Percentiles rank a stretch among this genome's conserved stretches.
Evolutionary conservation across 768 basidiomycete genomes (phyloP).

Genomic region (Leccinum ochraceum): DNA sequence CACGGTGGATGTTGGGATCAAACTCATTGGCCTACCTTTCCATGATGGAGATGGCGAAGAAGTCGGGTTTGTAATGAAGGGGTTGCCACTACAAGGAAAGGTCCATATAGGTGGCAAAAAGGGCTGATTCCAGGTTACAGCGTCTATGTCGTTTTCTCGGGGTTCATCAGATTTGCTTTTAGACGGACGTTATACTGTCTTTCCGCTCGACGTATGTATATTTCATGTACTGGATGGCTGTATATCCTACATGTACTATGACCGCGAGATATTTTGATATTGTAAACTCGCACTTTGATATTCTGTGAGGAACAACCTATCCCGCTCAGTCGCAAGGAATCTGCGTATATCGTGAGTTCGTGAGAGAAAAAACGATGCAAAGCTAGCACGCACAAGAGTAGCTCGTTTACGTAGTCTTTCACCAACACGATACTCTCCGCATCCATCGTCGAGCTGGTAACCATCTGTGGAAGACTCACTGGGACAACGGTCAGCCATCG

Average conservation of each 20-base stretch:
- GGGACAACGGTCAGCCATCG: constrained; percentile 10
- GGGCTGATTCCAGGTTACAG: constrained; percentile 3
- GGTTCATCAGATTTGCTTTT: background rate
- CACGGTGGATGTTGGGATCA: constrained; percentile 57
- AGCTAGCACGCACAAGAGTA: constrained; percentile 64
- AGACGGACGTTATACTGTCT: constrained; percentile 4
- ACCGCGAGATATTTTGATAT: constrained; percentile 83
- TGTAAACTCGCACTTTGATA: constrained; percentile 75
- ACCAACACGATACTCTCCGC: constrained; percentile 80
- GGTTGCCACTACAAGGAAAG: constrained; percentile 66
- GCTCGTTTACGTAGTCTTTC: constrained; percentile 86
- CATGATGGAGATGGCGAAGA: constrained; percentile 38
- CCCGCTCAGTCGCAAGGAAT: constrained; percentile 77
- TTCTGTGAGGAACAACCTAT: constrained; percentile 70
- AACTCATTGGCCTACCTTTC: constrained; percentile 62
- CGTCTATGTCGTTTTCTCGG: background rate
- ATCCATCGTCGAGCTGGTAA: constrained; percentile 88
- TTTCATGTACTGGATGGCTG: constrained; percentile 4
- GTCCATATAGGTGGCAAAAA: constrained; percentile 64
- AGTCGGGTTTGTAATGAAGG: constrained; percentile 55
- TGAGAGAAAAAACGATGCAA: background rate
- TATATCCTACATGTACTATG: constrained; percentile 23
- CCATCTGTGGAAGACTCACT: constrained; percentile 94
- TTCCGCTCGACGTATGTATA: constrained; percentile 2
- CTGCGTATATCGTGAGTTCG: constrained; percentile 37